Evolutionary conservation across 1,139 yeast species (phyloP), one percentile per base, ranked within the genome.

Genomic region (Yamadazyma sp.): DNA sequence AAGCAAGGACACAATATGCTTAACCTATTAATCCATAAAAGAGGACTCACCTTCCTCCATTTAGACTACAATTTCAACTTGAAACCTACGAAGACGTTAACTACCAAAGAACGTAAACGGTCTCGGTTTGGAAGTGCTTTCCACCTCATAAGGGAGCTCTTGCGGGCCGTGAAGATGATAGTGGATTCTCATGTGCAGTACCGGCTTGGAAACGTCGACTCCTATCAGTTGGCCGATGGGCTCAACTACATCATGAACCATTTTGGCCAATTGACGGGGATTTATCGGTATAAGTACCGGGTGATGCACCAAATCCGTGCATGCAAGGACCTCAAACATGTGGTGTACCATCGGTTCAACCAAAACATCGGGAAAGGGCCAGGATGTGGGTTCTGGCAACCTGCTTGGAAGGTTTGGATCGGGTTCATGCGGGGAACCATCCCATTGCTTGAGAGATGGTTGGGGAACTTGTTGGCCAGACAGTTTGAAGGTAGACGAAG

Each of bases 311-410:
- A 94, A 61, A 91, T 94, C 32, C 77, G 98, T 37, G 92, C 95
- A 1, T 91, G 98, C 59, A 92, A 92, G 58, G 98, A 94, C 61
- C 68, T 92, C 54, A 92, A 94, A 61, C 98, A 94, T 59, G 81
- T 91, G 10, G 84, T 92, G 1, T 92, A 92, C 56, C 75, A 87
- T 47, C 74, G 83, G 41, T 92, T 94, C 65, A 92, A 94, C 56
- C 65, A 66, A 26, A 74, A 77, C 29, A 86, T 94, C 30, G 98
- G 98, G 0, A 92, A 92, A 58, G 99, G 99, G 1, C 98, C 98
- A 1, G 99, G 99, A 0, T 87, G 95, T 66, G 99, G 99, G 2
- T 87, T 92, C 60, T 94, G 99, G 99, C 98, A 92, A 56, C 98
- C 98, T 0, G 87, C 96, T 1, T 92, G 98, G 98, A 73, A 97